Percentiles rank a stretch among this genome's conserved stretches.
phyloP scores from a whole-genome alignment of 768 basidiomycete genomes.

The Suillus sp. region DNA sequence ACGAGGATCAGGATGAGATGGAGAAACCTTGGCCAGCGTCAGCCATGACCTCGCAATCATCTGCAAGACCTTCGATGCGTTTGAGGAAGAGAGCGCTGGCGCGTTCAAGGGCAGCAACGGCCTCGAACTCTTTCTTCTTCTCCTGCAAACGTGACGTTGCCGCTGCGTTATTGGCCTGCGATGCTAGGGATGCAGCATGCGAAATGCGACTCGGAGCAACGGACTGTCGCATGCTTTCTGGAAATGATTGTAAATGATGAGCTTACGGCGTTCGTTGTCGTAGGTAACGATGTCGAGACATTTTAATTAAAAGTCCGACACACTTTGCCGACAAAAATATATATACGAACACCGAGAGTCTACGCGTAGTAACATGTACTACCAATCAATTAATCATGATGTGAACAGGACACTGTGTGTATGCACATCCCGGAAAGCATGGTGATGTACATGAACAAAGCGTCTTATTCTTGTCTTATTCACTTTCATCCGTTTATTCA shows the following conservation, averaged over 20 bases:
- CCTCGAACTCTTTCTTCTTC: constrained; percentile 83
- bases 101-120: constrained; percentile 66
- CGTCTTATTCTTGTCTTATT: neutral
- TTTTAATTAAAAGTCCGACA: neutral
- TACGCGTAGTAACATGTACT: no score
- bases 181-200: constrained; percentile 39
- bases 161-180: constrained; percentile 38
- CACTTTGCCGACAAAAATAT: neutral
- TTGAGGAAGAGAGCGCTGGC: constrained; percentile 53
- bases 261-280: neutral
- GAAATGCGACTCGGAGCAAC: constrained; percentile 52
- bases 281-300: neutral
- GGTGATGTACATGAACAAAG: neutral
- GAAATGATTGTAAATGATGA: neutral
- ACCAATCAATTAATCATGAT: no score
- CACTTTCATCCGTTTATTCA: neutral
- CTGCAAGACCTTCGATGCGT: constrained; percentile 66
- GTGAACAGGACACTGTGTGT: no score
- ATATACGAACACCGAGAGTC: no score
- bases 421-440: neutral
- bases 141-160: constrained; percentile 60
- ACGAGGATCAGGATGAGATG: neutral
- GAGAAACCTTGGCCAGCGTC: constrained; percentile 67
- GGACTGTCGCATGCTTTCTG: constrained; percentile 48
- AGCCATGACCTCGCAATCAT: constrained; percentile 78